Evolutionary conservation across 2,329 filamentous ascomycete species (phyloP).

Genomic region (Colletotrichum karsti): DNA sequence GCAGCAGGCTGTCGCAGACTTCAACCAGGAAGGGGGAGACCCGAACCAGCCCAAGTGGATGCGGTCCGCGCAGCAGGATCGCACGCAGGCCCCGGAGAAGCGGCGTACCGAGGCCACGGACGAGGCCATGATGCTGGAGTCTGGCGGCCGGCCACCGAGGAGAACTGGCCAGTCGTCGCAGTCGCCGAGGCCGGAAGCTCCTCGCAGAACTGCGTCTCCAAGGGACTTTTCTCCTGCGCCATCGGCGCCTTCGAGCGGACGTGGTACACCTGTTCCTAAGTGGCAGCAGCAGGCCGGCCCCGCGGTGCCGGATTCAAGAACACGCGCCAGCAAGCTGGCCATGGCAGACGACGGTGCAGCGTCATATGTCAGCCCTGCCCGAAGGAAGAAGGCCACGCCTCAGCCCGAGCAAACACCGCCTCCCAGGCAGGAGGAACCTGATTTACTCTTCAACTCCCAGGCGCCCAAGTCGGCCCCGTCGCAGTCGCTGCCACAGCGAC

Average conservation of each 20-base stretch:
- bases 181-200: conserved; percentile 40
- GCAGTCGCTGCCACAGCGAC: conserved; percentile 44
- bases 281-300: conserved; percentile 70
- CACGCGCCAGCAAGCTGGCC: conserved; percentile 75
- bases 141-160: conserved; percentile 64
- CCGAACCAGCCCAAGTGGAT: conserved; percentile 94
- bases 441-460: conserved; percentile 69
- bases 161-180: conserved; percentile 39
- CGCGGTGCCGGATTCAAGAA: conserved; percentile 55
- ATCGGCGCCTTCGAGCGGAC: conserved; percentile 49
- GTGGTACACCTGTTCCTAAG: conserved; percentile 58
- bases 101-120: conserved; percentile 62
- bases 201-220: conserved; percentile 34
- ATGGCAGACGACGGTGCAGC: conserved; percentile 84
- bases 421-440: conserved; percentile 60
- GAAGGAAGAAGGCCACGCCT: conserved; percentile 74
- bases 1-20: conserved; percentile 90
- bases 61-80: conserved; percentile 70
- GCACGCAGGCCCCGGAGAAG: conserved; percentile 42
- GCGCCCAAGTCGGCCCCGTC: conserved; percentile 40
- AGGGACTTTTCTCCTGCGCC: conserved; percentile 61
- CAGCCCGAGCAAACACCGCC: conserved; percentile 44
- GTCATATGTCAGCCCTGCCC: conserved; percentile 86
- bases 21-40: conserved; percentile 77
- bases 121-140: conserved; percentile 83